Base-by-base conservation (phyloP, 257 asterid species). In the Solanum dulcamara region DNA sequence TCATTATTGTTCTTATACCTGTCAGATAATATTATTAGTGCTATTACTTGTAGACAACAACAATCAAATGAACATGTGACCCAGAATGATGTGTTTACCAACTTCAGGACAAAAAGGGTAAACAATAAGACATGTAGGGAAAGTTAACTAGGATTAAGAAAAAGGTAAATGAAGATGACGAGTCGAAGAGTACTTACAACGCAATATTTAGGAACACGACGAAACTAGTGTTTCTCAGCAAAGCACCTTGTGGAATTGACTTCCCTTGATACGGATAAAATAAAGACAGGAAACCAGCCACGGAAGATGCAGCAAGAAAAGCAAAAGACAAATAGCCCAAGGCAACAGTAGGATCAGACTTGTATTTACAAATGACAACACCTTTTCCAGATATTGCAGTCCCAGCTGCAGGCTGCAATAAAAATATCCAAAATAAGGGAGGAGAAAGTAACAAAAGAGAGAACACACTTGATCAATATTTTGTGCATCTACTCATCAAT, bases 251-350 rank as follows among this genome's bases (percentile, higher is more conserved):
- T 12, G 98, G 99, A 70, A 97, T 87, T 6, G 94, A 83, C 90
- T 93, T 93, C n/a, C 98, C 98, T 85, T 89, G 90, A 93, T 97
- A 97, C 28, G 95, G 91, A 85, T 95, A 92, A 81, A 97, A 92
- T 11, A 95, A 84, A 10, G 99, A 91, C 4, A 38, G 80, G n/a
- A 83, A 90, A 22, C 98, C 98, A 32, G 91, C 97, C 24, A 85
- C 28, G 3, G 94, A 77, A 44, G 90, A 48, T 68, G 89, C 90
- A 70, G 86, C 84, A 62, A 95, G 99, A 90, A 97, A 93, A 7
- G 66, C 96, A 24, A 86, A 85, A 1, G 99, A 93, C 88, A 93
- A 42, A 87, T 88, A 90, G 26, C 99, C 99, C 86, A 95, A 87
- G 14, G 81, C 90, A 32, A 93, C 94, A 46, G 92, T 88, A 4